Conservation (phyloP, 495 filamentous ascomycete genomes). For the Corynascus novoguineensis region DNA sequence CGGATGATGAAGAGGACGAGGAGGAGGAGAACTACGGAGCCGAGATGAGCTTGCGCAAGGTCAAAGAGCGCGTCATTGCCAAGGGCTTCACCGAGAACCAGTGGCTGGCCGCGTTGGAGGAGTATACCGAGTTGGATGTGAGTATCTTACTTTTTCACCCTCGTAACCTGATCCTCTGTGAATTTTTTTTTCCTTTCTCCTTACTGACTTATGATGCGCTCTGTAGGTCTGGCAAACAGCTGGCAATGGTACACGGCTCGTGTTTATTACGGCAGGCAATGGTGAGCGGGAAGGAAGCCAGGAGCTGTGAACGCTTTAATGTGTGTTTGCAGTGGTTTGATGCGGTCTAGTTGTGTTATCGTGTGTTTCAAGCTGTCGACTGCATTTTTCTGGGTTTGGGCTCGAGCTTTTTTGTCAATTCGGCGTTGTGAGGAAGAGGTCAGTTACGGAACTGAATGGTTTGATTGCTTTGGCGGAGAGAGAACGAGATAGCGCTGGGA, state of each 20-base stretch:
- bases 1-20: slow-evolving; percentile 56
- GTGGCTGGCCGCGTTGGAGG: slow-evolving; percentile 75
- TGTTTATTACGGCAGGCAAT: slow-evolving; percentile 57
- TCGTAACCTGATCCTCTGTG: slow-evolving; percentile 2
- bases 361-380: neutral
- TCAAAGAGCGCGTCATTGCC: slow-evolving; percentile 83
- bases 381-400: neutral
- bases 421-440: neutral
- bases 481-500: neutral
- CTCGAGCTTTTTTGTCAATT: neutral
- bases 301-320: slow-evolving; percentile 22
- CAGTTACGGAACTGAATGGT: slow-evolving; percentile 5
- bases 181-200: too few species aligned
- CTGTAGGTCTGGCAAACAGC: slow-evolving; percentile 89
- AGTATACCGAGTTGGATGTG: slow-evolving; percentile 84
- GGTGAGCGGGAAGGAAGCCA: slow-evolving; percentile 32
- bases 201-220: neutral
- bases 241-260: slow-evolving; percentile 74
- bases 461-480: neutral
- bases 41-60: slow-evolving; percentile 78
- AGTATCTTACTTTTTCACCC: slow-evolving; percentile 38
- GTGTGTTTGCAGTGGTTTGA: too few species aligned
- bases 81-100: slow-evolving; percentile 97
- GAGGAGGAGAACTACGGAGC: slow-evolving; percentile 45
- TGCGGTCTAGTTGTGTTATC: neutral